phyloP scores from a whole-genome alignment of 148 eudicot genomes.

The Tetragonia tetragonoides region DNA sequence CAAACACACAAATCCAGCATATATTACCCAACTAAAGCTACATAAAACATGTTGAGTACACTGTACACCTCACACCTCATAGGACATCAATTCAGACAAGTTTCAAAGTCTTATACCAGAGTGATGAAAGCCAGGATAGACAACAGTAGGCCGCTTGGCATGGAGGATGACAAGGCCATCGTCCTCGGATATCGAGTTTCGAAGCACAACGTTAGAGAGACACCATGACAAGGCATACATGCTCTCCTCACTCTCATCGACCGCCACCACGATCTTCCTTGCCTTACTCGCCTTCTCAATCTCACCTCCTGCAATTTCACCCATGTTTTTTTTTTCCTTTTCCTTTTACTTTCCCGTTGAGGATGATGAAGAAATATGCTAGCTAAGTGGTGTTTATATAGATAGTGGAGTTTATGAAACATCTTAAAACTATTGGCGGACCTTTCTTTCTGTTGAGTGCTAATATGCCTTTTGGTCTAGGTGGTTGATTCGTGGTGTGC shows the following conservation, averaged over 20 bases:
- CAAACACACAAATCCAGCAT: not conserved
- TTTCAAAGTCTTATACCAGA: conserved; percentile 29
- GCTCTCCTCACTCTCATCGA: conserved; percentile 69
- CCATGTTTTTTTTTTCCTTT: not conserved
- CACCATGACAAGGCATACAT: conserved; percentile 66
- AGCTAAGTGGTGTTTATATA: not conserved
- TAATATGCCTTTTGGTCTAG: not conserved
- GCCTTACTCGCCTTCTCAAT: conserved; percentile 17
- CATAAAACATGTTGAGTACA: too few relatives aligned
- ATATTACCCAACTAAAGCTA: not conserved
- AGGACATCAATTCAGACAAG: not conserved
- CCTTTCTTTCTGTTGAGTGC: too few relatives aligned
- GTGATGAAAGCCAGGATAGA: conserved; percentile 42
- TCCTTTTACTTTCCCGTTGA: too few relatives aligned
- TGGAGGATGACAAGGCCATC: conserved; percentile 56
- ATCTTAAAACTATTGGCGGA: not conserved
- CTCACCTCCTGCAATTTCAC: conserved; percentile 20
- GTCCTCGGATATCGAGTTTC: conserved; percentile 23
- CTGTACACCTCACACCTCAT: not conserved
- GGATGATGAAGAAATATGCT: too few relatives aligned
- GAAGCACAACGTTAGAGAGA: conserved; percentile 40
- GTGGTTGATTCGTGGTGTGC: not conserved
- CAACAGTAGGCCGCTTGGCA: conserved; percentile 41
- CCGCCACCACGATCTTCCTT: conserved; percentile 55
- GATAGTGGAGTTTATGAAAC: not conserved